Conservation (phyloP, 208 protist genomes). For the Blechomonas ayalai region DNA sequence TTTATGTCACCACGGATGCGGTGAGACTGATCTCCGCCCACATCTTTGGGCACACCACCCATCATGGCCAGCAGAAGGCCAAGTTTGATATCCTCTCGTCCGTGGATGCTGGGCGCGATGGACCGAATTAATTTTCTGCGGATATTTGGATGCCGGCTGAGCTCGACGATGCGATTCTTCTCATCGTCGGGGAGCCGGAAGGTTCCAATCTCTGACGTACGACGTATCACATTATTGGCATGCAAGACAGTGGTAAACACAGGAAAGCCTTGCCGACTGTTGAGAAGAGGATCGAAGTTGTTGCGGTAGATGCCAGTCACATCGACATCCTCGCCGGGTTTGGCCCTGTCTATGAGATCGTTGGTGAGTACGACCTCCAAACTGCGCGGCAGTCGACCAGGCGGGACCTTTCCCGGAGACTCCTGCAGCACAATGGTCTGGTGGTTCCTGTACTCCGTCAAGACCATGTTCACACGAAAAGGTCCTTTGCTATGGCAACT, state of each 20-base stretch:
- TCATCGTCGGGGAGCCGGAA: conserved; percentile 90
- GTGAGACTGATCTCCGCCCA: conserved; percentile 91
- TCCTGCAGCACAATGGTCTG: conserved; percentile 99
- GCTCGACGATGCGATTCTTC: conserved; percentile 72
- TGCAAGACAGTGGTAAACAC: conserved; percentile 98
- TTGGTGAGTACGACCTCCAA: conserved; percentile 97
- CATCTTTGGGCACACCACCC: conserved; percentile 93
- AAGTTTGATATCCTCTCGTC: conserved; percentile 98
- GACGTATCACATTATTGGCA: conserved; percentile 95
- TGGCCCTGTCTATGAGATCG: conserved; percentile 97
- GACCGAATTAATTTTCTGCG: conserved; percentile 91
- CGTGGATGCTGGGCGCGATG: conserved; percentile 99
- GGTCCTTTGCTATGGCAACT: conserved; percentile 92
- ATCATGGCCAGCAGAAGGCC: conserved; percentile 97
- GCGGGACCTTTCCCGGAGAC: conserved; percentile 96
- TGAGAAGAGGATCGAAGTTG: conserved; percentile 97
- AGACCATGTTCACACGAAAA: conserved; percentile 94
- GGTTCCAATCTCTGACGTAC: conserved; percentile 77
- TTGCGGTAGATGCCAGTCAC: conserved; percentile 99
- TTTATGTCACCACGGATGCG: conserved; percentile 99
- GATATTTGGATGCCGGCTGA: conserved; percentile 88
- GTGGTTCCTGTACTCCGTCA: conserved; percentile 99
- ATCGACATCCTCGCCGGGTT: conserved; percentile 97
- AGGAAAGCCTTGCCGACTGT: conserved; percentile 97
- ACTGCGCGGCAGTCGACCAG: conserved; percentile 96